Conservation (phyloP, 495 filamentous ascomycete genomes). For the Talaromyces adpressus region DNA sequence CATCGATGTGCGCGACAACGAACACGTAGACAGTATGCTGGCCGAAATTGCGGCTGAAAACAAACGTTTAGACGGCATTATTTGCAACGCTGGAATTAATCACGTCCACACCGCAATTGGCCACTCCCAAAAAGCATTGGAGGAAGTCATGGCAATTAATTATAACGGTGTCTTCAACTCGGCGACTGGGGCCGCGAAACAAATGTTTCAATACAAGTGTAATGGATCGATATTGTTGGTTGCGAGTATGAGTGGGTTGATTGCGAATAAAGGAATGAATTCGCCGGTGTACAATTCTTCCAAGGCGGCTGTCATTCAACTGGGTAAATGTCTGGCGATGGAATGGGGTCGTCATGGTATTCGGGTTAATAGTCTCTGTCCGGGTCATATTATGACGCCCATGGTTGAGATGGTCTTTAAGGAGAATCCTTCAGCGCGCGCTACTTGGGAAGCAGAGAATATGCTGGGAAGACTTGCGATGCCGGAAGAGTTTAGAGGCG, state of each 20-base stretch:
- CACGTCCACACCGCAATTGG: constrained; percentile 65
- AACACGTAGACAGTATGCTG: constrained; percentile 46
- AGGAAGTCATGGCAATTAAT: constrained; percentile 67
- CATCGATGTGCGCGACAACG: constrained; percentile 57
- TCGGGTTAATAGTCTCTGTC: constrained; percentile 59
- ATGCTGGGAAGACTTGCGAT: constrained; percentile 59
- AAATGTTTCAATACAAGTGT: constrained; percentile 59
- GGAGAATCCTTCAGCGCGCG: constrained; percentile 50
- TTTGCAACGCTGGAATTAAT: constrained; percentile 77
- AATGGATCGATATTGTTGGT: constrained; percentile 66
- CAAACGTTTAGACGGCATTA: constrained; percentile 62
- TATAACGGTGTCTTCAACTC: constrained; percentile 73
- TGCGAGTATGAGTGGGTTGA: constrained; percentile 71
- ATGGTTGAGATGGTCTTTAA: constrained; percentile 65
- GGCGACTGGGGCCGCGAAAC: constrained; percentile 65
- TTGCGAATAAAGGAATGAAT: constrained; percentile 69
- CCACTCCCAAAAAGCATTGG: constrained; percentile 55
- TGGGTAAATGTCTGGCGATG: constrained; percentile 59
- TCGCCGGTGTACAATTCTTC: constrained; percentile 62
- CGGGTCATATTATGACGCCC: constrained; percentile 65
- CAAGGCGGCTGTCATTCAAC: constrained; percentile 64
- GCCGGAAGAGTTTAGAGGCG: constrained; percentile 61
- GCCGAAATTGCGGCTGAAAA: constrained; percentile 45
- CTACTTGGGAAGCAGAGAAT: constrained; percentile 60
- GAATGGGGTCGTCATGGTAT: constrained; percentile 65